These are phyloP conservation scores for Aspergillus latus DNA, from an alignment of 2,329 filamentous ascomycete species.

Conservation along the genomic window DNA sequence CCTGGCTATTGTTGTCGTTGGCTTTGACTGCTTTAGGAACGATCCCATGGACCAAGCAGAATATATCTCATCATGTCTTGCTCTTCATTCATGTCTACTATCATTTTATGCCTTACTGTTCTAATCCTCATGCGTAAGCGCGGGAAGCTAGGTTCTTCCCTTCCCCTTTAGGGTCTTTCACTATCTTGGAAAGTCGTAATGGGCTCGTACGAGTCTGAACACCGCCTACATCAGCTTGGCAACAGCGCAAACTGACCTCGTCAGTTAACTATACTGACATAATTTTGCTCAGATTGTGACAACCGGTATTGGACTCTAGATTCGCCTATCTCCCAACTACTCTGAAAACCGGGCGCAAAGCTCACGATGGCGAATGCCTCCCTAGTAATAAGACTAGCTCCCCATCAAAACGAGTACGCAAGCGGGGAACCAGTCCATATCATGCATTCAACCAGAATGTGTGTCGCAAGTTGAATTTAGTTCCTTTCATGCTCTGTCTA, in stretches of 20 bases:
- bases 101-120: not conserved
- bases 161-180: not conserved
- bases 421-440: no score
- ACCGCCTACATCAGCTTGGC: not conserved
- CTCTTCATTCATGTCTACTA: not conserved
- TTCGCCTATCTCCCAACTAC: no score
- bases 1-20: conserved; percentile 10
- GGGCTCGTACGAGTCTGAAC: not conserved
- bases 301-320: no score
- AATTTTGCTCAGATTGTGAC: no score
- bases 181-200: not conserved
- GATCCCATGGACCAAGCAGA: conserved; percentile 23
- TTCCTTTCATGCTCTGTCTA: not conserved
- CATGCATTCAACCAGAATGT: no score
- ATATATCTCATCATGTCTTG: conserved; percentile 10
- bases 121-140: not conserved
- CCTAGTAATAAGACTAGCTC: no score
- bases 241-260: not conserved
- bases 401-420: no score
- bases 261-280: no score
- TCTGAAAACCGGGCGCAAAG: no score
- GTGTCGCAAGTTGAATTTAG: no score
- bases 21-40: conserved; percentile 17
- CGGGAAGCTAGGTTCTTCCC: not conserved
- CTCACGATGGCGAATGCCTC: no score